Evolutionary conservation across 1,139 yeast genomes (phyloP).

Genomic region (Entelexis sorbosivorans): DNA sequence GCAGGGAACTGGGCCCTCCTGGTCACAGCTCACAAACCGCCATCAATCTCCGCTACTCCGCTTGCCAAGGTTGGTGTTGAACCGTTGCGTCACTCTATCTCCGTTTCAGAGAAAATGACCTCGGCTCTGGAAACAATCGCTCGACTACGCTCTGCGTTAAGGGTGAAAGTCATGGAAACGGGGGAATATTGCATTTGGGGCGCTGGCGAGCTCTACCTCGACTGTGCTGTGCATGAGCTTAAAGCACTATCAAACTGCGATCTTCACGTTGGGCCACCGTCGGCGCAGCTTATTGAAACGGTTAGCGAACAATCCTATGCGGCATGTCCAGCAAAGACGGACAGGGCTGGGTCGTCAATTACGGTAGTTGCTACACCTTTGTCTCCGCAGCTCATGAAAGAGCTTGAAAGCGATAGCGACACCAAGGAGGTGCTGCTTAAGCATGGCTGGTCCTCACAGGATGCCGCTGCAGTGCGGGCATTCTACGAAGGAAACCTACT

Average conservation of each 20-base stretch:
- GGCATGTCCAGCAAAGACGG: slow-evolving; percentile 44
- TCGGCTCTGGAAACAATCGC: slow-evolving; percentile 38
- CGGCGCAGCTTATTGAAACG: slow-evolving; percentile 71
- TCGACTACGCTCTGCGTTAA: slow-evolving; percentile 51
- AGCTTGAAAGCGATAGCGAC: neutral
- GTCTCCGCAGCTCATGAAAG: neutral
- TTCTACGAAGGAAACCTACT: neutral
- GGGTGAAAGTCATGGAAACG: slow-evolving; percentile 67
- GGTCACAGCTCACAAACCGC: neutral
- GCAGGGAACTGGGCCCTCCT: neutral
- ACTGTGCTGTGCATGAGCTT: slow-evolving; percentile 70
- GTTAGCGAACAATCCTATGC: slow-evolving; percentile 56
- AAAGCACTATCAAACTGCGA: slow-evolving; percentile 39
- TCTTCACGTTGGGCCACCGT: slow-evolving; percentile 37
- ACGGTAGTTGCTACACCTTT: neutral
- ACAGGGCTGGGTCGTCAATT: slow-evolving; percentile 24
- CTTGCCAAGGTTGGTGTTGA: slow-evolving; percentile 72
- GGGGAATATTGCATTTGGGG: slow-evolving; percentile 79
- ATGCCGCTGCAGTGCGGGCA: neutral
- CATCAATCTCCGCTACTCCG: neutral
- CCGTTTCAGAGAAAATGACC: slow-evolving; percentile 56
- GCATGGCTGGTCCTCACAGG: neutral
- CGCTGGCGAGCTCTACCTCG: slow-evolving; percentile 81
- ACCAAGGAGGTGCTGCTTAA: neutral
- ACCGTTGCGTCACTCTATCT: slow-evolving; percentile 65